Conservation (phyloP, 306 rosid genomes). For the Prunus padus region DNA sequence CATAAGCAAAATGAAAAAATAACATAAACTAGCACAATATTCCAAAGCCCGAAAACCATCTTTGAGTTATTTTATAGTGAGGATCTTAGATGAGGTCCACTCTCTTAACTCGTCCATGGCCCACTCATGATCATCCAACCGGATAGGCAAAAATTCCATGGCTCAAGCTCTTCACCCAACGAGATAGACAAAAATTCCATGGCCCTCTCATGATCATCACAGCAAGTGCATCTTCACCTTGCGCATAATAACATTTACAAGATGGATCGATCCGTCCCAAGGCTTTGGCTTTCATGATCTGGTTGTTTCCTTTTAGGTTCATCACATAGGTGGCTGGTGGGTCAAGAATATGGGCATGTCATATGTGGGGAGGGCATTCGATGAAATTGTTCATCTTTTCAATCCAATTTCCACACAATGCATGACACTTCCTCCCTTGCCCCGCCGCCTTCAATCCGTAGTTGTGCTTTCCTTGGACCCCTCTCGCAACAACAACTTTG, state of each 20-base stretch:
- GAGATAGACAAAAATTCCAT: no score
- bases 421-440: no score
- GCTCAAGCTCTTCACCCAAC: slow-evolving; percentile 1
- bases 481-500: not conserved
- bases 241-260: not conserved
- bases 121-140: no score
- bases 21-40: no score
- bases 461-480: not conserved
- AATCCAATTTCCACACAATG: not conserved
- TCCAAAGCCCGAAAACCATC: no score
- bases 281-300: not conserved
- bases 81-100: no score
- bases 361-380: not conserved
- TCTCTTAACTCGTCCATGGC: no score
- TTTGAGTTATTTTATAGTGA: no score
- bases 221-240: slow-evolving; percentile 11
- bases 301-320: not conserved
- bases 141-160: no score
- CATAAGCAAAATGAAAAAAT: not conserved
- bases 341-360: not conserved
- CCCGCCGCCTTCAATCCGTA: not conserved
- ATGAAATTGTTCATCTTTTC: not conserved
- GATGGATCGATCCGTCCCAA: not conserved
- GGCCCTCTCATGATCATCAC: no score
- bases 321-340: slow-evolving; percentile 9